Evolutionary conservation across 1,139 yeast genomes (phyloP).

Genomic region (Pichia sp.): DNA sequence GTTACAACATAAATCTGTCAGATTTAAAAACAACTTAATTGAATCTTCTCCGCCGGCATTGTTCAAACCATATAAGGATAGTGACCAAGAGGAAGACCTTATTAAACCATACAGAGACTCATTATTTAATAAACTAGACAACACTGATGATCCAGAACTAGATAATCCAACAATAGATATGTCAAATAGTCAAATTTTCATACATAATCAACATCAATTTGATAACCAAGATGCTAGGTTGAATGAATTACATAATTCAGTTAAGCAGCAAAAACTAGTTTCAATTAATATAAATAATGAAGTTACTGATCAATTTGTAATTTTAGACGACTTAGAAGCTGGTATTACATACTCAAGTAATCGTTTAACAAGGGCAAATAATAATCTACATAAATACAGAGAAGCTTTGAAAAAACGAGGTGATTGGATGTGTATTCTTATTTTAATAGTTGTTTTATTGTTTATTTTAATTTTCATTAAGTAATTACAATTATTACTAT

Average conservation of each 20-base stretch:
- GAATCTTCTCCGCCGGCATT: slow-evolving; percentile 20
- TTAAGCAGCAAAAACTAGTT: slow-evolving; percentile 49
- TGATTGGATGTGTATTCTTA: slow-evolving; percentile 62
- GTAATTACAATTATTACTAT: slow-evolving; percentile 20
- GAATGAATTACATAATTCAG: slow-evolving; percentile 52
- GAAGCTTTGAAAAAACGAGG: slow-evolving; percentile 61
- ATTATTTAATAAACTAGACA: slow-evolving; percentile 4
- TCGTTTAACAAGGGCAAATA: slow-evolving; percentile 49
- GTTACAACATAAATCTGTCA: slow-evolving; percentile 37
- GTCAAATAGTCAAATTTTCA: slow-evolving; percentile 50
- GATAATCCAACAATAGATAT: slow-evolving; percentile 15
- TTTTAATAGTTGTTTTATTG: slow-evolving; percentile 41
- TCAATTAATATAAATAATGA: slow-evolving; percentile 63
- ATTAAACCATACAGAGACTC: slow-evolving; percentile 4
- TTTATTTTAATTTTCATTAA: slow-evolving; percentile 34
- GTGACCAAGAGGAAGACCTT: not conserved
- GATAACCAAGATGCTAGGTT: slow-evolving; percentile 57
- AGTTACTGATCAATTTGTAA: slow-evolving; percentile 58
- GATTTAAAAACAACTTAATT: slow-evolving; percentile 43
- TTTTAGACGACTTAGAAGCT: slow-evolving; percentile 64
- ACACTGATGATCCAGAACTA: not conserved
- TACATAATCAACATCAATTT: slow-evolving; percentile 61
- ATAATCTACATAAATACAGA: slow-evolving; percentile 49
- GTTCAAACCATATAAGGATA: slow-evolving; percentile 19
- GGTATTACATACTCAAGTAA: slow-evolving; percentile 53